Evolutionary conservation across 768 basidiomycete species (phyloP).

Genomic region (Collybiopsis confluens): DNA sequence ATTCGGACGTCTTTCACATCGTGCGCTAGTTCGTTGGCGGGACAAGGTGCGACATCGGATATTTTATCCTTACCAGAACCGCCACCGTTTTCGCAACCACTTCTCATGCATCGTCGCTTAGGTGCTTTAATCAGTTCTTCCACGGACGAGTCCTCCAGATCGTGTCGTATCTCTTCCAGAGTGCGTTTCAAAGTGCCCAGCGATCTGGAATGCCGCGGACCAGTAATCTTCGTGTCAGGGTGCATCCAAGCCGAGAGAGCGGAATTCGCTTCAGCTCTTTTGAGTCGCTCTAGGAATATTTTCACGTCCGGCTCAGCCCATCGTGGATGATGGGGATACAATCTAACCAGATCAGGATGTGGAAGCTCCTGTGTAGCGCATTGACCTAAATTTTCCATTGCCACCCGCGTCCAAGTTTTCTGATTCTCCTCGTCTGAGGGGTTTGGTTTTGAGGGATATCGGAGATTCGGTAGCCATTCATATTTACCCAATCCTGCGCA

Average conservation of each 20-base stretch:
- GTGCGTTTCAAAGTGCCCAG: slow-evolving; percentile 5
- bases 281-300: background rate
- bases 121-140: background rate
- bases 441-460: background rate
- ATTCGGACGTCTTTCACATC: too few species aligned
- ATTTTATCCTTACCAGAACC: background rate
- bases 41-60: background rate
- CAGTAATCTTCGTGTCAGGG: background rate
- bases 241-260: background rate
- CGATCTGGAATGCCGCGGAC: background rate
- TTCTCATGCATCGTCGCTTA: background rate
- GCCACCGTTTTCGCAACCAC: background rate
- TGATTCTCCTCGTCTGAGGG: background rate
- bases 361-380: background rate
- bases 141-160: background rate
- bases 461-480: background rate
- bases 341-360: slow-evolving; percentile 3
- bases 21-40: too few species aligned
- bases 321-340: slow-evolving; percentile 6
- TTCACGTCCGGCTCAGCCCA: slow-evolving; percentile 5
- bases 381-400: slow-evolving; percentile 3
- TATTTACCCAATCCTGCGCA: background rate
- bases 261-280: background rate
- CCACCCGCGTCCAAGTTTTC: background rate
- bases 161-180: background rate